Conservation (phyloP, 2,329 filamentous ascomycete genomes). For the Thelonectria discophora region DNA sequence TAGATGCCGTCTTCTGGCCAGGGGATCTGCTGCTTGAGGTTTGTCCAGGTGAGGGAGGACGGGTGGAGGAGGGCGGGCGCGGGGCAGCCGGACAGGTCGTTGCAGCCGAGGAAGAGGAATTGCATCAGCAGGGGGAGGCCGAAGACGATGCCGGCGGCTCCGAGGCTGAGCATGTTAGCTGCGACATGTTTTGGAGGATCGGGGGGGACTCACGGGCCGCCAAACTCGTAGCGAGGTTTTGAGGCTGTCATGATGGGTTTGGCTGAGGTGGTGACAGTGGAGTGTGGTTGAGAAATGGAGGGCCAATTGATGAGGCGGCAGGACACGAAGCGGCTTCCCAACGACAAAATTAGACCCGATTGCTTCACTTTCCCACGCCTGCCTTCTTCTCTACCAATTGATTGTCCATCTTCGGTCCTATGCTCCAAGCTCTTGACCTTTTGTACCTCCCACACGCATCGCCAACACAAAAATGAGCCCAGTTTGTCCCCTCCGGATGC, state of each 20-base stretch:
- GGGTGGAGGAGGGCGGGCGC: constrained; percentile 78
- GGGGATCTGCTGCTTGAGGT: constrained; percentile 77
- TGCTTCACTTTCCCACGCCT: neutral
- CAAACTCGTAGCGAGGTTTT: constrained; percentile 43
- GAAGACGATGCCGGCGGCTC: constrained; percentile 77
- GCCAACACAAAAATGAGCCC: constrained; percentile 27
- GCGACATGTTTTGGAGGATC: neutral
- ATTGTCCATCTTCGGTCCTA: neutral
- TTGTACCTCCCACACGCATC: neutral
- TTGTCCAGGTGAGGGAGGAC: constrained; percentile 70
- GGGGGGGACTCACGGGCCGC: constrained; percentile 44
- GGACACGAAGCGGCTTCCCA: neutral
- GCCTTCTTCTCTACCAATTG: neutral
- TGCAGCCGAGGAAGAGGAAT: constrained; percentile 80
- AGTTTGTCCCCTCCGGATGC: constrained; percentile 32
- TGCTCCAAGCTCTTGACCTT: neutral
- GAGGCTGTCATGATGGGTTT: constrained; percentile 23
- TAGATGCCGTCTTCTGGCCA: constrained; percentile 75
- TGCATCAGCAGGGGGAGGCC: constrained; percentile 80
- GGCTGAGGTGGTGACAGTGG: neutral
- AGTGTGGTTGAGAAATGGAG: neutral
- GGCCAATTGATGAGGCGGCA: neutral
- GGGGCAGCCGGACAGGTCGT: constrained; percentile 87
- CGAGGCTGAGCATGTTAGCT: constrained; percentile 61
- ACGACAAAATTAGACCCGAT: too few species aligned